phyloP scores from a whole-genome alignment of 2,329 filamentous ascomycete species.

The Verticillium nubilum region DNA sequence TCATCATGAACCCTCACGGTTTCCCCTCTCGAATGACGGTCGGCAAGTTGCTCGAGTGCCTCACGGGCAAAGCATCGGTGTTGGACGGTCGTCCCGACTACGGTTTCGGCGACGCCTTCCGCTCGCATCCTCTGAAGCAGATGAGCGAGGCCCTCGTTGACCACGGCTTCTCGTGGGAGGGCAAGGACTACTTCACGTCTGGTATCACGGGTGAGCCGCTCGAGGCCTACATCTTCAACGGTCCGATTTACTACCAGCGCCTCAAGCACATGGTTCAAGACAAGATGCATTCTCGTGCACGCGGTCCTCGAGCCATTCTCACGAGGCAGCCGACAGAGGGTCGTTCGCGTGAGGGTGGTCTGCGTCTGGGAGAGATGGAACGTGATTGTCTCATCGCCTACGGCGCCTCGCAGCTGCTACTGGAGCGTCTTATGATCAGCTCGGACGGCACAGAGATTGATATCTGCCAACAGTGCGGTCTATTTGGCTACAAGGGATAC shows the following conservation, averaged over 20 bases:
- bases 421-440: constrained; percentile 91
- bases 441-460: constrained; percentile 89
- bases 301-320: constrained; percentile 84
- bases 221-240: constrained; percentile 96
- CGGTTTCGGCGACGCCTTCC: constrained; percentile 74
- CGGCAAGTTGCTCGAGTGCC: constrained; percentile 91
- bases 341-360: constrained; percentile 83
- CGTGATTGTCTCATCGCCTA: constrained; percentile 97
- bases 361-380: constrained; percentile 97
- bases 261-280: constrained; percentile 99
- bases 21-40: constrained; percentile 99
- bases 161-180: constrained; percentile 91
- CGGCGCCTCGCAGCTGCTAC: constrained; percentile 83
- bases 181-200: constrained; percentile 93
- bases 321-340: constrained; percentile 96
- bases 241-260: constrained; percentile 98
- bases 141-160: constrained; percentile 82
- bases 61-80: constrained; percentile 91
- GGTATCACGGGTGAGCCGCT: constrained; percentile 92
- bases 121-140: constrained; percentile 78
- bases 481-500: constrained; percentile 94
- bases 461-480: constrained; percentile 87
- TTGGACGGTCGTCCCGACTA: constrained; percentile 82
- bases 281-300: constrained; percentile 95
- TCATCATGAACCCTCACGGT: constrained; percentile 99